These are phyloP conservation scores for Solanum peruvianum DNA, from an alignment of 257 asterid genomes.

Conservation along the genomic window DNA sequence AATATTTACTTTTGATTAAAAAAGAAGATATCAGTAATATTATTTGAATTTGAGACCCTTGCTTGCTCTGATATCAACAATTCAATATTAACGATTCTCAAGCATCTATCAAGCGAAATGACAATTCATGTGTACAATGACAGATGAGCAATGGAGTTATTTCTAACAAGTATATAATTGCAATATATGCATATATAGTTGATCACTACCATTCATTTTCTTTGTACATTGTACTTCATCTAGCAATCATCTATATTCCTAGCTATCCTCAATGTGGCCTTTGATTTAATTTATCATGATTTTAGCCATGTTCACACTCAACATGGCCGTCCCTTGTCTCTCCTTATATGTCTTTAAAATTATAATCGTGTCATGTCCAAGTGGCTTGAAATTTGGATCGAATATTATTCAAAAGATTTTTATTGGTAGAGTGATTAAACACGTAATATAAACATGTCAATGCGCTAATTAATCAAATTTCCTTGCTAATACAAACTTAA, in stretches of 20 bases:
- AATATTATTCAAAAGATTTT: background rate
- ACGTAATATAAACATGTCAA: background rate
- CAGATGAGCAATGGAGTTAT: background rate
- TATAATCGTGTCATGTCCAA: background rate
- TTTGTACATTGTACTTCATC: background rate
- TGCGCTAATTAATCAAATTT: background rate
- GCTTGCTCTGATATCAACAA: background rate
- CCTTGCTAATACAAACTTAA: background rate
- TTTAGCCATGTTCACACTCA: constrained; percentile 1
- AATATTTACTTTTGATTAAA: background rate
- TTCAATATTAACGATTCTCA: background rate
- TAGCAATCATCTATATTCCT: background rate
- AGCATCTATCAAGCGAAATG: constrained; percentile 1
- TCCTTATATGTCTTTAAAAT: background rate
- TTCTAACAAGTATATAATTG: background rate
- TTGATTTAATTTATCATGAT: background rate
- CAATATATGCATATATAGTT: background rate
- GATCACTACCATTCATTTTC: background rate
- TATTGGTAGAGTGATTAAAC: background rate
- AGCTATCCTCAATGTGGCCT: background rate
- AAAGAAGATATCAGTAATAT: background rate
- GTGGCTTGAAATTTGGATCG: background rate
- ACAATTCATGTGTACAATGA: constrained; percentile 14
- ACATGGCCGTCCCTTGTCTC: background rate
- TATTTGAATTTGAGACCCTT: background rate